These are phyloP conservation scores for Neonectria sp. DNA, from an alignment of 2,329 filamentous ascomycete genomes.

Conservation along the genomic window DNA sequence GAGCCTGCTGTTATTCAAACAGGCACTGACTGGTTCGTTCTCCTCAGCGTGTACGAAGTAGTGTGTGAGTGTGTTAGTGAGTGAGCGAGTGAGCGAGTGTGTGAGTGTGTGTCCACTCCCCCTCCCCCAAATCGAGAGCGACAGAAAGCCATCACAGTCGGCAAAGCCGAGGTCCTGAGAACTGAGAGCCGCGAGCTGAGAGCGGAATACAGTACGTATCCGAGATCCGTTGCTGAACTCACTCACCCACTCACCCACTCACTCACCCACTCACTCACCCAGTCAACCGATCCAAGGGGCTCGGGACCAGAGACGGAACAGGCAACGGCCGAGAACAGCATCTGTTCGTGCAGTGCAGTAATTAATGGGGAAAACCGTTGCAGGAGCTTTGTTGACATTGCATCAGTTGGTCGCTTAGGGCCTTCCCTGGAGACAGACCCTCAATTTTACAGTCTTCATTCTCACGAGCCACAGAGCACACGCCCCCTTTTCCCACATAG, in stretches of 20 bases:
- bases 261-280: no score
- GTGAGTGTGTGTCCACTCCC: conserved; percentile 3
- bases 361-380: not conserved
- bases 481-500: not conserved
- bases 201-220: conserved; percentile 2
- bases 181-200: not conserved
- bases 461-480: not conserved
- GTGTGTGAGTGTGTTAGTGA: not conserved
- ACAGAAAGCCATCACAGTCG: conserved; percentile 9
- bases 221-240: not conserved
- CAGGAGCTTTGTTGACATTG: not conserved
- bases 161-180: conserved; percentile 6
- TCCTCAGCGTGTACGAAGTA: not conserved
- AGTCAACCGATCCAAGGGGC: not conserved
- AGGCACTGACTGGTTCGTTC: conserved; percentile 10
- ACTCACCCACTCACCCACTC: not conserved
- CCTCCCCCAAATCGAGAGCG: not conserved
- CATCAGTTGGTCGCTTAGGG: conserved; percentile 4
- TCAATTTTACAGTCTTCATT: conserved; percentile 5
- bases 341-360: not conserved
- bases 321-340: not conserved
- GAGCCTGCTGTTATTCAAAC: conserved; percentile 2
- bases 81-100: not conserved
- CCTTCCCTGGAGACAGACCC: conserved; percentile 6
- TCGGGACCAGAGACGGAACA: not conserved